Percentiles rank a stretch among this genome's conserved stretches.
phyloP scores from a whole-genome alignment of 2,329 filamentous ascomycete species.

The Aspergillus novoparasiticus region DNA sequence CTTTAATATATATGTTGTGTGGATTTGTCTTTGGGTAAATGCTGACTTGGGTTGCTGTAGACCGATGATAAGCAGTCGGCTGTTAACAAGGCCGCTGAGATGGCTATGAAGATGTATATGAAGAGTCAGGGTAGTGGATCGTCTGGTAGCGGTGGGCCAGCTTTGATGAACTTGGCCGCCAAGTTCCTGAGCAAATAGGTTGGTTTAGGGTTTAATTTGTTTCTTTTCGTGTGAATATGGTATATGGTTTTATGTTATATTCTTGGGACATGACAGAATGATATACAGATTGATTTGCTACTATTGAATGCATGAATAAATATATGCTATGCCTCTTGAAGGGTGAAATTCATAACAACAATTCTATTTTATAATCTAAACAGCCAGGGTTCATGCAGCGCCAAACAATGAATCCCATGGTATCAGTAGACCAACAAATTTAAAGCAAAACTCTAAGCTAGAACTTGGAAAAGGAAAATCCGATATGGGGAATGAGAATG shows the following conservation, averaged over 20 bases:
- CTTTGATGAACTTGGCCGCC: constrained; percentile 60
- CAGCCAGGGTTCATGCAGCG: constrained; percentile 6
- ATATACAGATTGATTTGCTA: neutral
- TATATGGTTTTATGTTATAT: neutral
- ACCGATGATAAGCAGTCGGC: constrained; percentile 77
- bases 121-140: constrained; percentile 67
- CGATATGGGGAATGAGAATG: constrained; percentile 18
- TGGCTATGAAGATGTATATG: constrained; percentile 89
- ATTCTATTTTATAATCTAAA: constrained; percentile 5
- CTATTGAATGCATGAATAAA: neutral
- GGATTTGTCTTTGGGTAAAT: constrained; percentile 6
- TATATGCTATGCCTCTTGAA: neutral
- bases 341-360: neutral
- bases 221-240: constrained; percentile 1
- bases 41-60: constrained; percentile 24
- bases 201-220: neutral
- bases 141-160: constrained; percentile 49
- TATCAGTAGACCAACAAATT: constrained; percentile 3
- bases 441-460: constrained; percentile 9
- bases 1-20: neutral
- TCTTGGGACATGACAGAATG: neutral
- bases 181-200: constrained; percentile 55
- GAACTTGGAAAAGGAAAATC: constrained; percentile 20
- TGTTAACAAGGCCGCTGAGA: constrained; percentile 77
- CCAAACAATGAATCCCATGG: constrained; percentile 4